Conservation (phyloP, 345 rosid genomes). For the Rhizophora apiculata region DNA sequence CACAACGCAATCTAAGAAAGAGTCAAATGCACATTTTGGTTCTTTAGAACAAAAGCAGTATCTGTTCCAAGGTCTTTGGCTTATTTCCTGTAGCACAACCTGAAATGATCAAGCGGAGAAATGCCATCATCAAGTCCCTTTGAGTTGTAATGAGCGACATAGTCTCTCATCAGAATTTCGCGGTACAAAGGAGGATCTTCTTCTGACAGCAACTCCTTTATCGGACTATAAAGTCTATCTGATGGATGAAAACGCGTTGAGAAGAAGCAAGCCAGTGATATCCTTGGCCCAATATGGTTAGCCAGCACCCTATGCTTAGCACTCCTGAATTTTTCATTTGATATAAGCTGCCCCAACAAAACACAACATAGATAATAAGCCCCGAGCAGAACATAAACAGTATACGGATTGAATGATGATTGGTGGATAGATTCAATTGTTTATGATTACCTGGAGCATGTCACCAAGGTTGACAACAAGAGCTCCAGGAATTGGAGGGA, state of each 20-base stretch:
- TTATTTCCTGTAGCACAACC: not conserved
- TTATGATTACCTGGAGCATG: slow-evolving; percentile 19
- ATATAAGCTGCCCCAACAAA: slow-evolving; percentile 11
- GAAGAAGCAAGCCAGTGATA: slow-evolving; percentile 28
- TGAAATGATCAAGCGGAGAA: slow-evolving; percentile 2
- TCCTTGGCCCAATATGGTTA: slow-evolving; percentile 19
- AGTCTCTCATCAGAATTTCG: slow-evolving; percentile 12
- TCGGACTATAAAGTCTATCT: slow-evolving; percentile 11
- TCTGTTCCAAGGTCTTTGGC: too few relatives aligned
- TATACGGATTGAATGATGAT: too few relatives aligned
- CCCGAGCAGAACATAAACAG: too few relatives aligned
- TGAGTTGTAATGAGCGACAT: not conserved
- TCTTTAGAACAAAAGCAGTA: too few relatives aligned
- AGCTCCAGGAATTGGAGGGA: slow-evolving; percentile 4
- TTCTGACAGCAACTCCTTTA: slow-evolving; percentile 19
- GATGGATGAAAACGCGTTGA: slow-evolving; percentile 13
- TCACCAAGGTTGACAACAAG: slow-evolving; percentile 21
- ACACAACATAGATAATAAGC: too few relatives aligned
- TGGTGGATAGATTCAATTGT: not conserved
- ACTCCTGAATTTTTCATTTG: slow-evolving; percentile 23
- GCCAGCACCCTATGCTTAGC: slow-evolving; percentile 24
- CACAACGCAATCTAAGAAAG: too few relatives aligned
- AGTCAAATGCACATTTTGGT: too few relatives aligned
- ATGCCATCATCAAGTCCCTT: slow-evolving; percentile 1
- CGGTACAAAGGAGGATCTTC: slow-evolving; percentile 18